Evolutionary conservation across 495 filamentous ascomycete genomes (phyloP), one percentile per base, ranked within the genome.

Genomic region (Poronia punctata): DNA sequence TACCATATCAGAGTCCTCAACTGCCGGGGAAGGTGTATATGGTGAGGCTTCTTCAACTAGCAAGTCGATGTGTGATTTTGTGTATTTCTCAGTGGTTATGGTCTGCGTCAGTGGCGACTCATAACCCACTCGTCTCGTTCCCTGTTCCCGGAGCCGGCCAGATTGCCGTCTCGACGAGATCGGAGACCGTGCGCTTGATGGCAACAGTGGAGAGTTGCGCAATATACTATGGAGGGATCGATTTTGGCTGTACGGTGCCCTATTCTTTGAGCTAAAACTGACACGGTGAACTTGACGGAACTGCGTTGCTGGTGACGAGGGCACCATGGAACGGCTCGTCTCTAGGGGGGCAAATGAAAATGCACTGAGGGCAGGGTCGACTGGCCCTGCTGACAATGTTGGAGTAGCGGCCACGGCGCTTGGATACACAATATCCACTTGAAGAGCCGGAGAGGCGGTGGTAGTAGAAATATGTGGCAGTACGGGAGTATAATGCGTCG

Each of bases 141-240:
- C 64, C 35, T 64, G 68, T 44, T 74, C 67, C 33, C 72, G 69
- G 8, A 74, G 50, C 20, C 72, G 64, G 15, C 60, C 43, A 10
- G 74, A 74, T 23, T 67, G 62, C 23, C 71, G 60, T 33, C 56
- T 60, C 9, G 67, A 66, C 0, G 74, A 71, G 9, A 54, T 54
- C 8, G 72, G 71, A 21, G 70, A 67, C 26, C 41, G 50, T 5
- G 65, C 58, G 40, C 42, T 68, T 9, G 60, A 54, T 23, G 62
- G 76, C 45, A 72, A 74, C 8, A 81, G 56, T 2, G 82, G 83
- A 7, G 82, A 86, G 66, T 88, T 88, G 54, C 82, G 80, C 21
- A 88, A 68, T 57, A 88, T 88, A 59, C 80, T 84, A 45, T 75
- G 78, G 5, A 86, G 69, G 5, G 73, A 73, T 12, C 78, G 69